Percentiles rank a stretch among this genome's conserved stretches.
These are phyloP conservation scores for Sporopachydermia lactativora DNA, from an alignment of 805 yeast species.

Conservation along the genomic window DNA sequence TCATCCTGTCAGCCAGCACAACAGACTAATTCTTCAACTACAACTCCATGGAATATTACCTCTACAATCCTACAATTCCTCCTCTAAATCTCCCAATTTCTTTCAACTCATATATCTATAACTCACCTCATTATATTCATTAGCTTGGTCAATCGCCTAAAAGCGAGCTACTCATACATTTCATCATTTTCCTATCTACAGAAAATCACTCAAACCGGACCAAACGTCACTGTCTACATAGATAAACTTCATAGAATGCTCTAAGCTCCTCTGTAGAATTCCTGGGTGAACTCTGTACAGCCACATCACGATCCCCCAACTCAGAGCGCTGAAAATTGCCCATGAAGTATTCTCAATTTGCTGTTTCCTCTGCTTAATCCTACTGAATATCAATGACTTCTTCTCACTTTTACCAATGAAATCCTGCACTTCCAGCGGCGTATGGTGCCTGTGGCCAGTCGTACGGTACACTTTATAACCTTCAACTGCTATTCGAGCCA, in stretches of 20 bases:
- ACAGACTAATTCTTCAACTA: background rate
- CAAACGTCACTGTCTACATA: conserved; percentile 46
- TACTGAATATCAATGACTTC: background rate
- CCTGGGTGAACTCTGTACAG: conserved; percentile 50
- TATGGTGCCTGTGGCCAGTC: background rate
- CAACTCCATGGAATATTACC: no score
- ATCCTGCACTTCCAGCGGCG: background rate
- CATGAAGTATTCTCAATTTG: conserved; percentile 27
- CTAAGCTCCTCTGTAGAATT: conserved; percentile 47
- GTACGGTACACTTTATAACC: background rate
- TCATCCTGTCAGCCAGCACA: no score
- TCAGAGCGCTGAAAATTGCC: conserved; percentile 45
- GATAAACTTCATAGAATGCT: conserved; percentile 56
- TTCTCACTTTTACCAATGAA: background rate
- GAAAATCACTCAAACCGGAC: conserved; percentile 30
- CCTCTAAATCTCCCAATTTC: no score
- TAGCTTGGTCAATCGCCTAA: no score
- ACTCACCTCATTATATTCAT: no score
- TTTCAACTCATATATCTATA: no score
- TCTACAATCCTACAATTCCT: no score
- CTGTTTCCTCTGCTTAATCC: conserved; percentile 8
- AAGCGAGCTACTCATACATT: no score
- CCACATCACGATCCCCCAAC: conserved; percentile 68
- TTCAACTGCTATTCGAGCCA: conserved; percentile 5
- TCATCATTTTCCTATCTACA: conserved; percentile 23